These are phyloP conservation scores for Prunus campanulata DNA, from an alignment of 306 rosid genomes.

Conservation along the genomic window DNA sequence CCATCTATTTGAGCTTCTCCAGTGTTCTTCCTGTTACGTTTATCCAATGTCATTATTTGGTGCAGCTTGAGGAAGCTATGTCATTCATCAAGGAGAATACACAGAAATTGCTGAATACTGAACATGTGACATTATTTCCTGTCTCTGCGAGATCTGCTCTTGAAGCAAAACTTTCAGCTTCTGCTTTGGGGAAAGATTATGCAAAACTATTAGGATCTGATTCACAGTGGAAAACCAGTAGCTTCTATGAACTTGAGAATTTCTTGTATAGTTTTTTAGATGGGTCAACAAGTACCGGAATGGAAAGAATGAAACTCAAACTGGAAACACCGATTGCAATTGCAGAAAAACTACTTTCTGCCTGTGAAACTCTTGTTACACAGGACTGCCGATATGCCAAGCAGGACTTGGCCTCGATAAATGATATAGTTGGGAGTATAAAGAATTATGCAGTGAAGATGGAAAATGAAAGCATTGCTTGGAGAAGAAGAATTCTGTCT, in stretches of 20 bases:
- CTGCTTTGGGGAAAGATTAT: slow-evolving; percentile 37
- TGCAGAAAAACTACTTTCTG: slow-evolving; percentile 75
- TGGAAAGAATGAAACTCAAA: slow-evolving; percentile 92
- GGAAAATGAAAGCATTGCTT: slow-evolving; percentile 72
- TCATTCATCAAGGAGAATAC: slow-evolving; percentile 76
- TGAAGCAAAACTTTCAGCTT: slow-evolving; percentile 65
- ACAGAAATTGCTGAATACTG: slow-evolving; percentile 65
- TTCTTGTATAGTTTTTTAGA: slow-evolving; percentile 82
- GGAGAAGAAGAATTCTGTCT: slow-evolving; percentile 72
- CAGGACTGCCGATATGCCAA: slow-evolving; percentile 71
- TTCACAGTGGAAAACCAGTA: slow-evolving; percentile 50
- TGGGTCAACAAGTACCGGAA: slow-evolving; percentile 81
- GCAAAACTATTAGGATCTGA: slow-evolving; percentile 38
- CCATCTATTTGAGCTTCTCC: background rate
- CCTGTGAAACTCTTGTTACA: slow-evolving; percentile 64
- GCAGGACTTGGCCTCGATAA: slow-evolving; percentile 68
- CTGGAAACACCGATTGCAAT: slow-evolving; percentile 86
- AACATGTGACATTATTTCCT: slow-evolving; percentile 72
- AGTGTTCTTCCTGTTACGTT: slow-evolving; percentile 7
- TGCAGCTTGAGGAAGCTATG: slow-evolving; percentile 92
- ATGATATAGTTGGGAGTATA: slow-evolving; percentile 50
- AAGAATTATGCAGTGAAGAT: slow-evolving; percentile 60
- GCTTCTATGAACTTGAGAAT: slow-evolving; percentile 68
- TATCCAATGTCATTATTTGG: slow-evolving; percentile 24
- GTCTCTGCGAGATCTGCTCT: slow-evolving; percentile 93